Evolutionary conservation across 106 monocot genomes (phyloP).

Genomic region (Platanthera guangdongensis): DNA sequence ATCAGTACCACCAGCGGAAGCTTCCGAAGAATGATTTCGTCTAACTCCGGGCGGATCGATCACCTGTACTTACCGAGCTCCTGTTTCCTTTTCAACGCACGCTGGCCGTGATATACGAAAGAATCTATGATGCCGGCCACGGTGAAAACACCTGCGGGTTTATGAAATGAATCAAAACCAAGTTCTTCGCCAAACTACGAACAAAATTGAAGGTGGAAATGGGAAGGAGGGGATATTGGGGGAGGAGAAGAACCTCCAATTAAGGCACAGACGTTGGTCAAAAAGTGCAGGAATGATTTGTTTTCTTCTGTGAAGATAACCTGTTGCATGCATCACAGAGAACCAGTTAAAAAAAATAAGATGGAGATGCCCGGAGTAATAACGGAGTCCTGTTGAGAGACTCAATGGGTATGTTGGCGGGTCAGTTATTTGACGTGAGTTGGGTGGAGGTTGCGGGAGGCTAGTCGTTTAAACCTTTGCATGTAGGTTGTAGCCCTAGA

Average conservation of each 20-base stretch:
- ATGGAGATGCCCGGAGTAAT: not conserved
- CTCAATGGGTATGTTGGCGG: not conserved
- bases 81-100: conserved; percentile 85
- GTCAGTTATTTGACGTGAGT: too few species aligned
- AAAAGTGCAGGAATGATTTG: conserved; percentile 22
- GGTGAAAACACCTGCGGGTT: conserved; percentile 67
- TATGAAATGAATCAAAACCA: not conserved
- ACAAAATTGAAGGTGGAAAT: not conserved
- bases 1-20: not conserved
- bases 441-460: too few species aligned
- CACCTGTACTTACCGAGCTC: conserved; percentile 78
- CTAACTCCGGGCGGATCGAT: conserved; percentile 20
- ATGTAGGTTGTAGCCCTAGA: too few species aligned
- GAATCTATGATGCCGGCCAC: conserved; percentile 87
- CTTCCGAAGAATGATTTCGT: too few species aligned
- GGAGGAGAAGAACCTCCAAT: conserved; percentile 12
- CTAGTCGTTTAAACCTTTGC: too few species aligned
- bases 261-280: conserved; percentile 25
- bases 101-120: conserved; percentile 81
- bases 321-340: conserved; percentile 7
- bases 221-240: not conserved
- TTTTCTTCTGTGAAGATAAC: conserved; percentile 23
- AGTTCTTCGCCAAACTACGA: too few species aligned
- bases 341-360: not conserved
- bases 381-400: not conserved